Base-by-base conservation (phyloP, 495 filamentous ascomycete species). In the Bacidia gigantensis region DNA sequence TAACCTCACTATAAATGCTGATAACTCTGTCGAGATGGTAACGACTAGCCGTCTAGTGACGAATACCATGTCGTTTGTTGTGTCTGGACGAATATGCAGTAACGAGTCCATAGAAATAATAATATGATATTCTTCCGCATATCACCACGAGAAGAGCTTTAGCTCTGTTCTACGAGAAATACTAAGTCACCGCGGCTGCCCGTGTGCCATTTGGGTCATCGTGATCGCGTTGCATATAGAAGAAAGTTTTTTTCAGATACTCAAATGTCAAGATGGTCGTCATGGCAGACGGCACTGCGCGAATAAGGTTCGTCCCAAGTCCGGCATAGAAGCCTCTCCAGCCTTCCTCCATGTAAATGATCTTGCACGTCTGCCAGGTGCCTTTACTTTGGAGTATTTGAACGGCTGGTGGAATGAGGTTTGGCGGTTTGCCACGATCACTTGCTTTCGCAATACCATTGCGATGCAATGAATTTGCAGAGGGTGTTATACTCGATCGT, bases 241-340 rank as follows among this genome's bases (percentile, higher is more conserved):
- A 65, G 47, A 80, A 71, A 20, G 65, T 53, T 55, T 78, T 79
- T 69, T 87, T 86, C 45, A 86, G 69, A 62, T 82, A 87, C 69
- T 99, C 92, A 64, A 95, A 99, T 18, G 92, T 97, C 59, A 99
- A 76, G 79, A 99, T 88, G 5, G 92, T 97, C 32, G 94, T 95
- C 62, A 93, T 93, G 20, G 90, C 89, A 26, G 90, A 87, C 21
- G 92, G 92, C 18, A 99, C 81, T 14, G 92, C 93, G 48, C 92
- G 79, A 72, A 96, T 85, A 75, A 99, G 83, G 67, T 99, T 99
- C 29, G 89, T 95, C 32, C 92, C 93, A 78, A 99, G 93, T 24
- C 92, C 92, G 20, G 88, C 87, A 63, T 99, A 99, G 63, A 99
- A 96, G 5, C 89, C 93, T 46, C 83, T 74, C 89, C 93, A 95